A percentile compares a stretch with the other conserved stretches of the same genome.
Conservation (phyloP, 2,329 filamentous ascomycete genomes). For the Trichophyton mentagrophytes region DNA sequence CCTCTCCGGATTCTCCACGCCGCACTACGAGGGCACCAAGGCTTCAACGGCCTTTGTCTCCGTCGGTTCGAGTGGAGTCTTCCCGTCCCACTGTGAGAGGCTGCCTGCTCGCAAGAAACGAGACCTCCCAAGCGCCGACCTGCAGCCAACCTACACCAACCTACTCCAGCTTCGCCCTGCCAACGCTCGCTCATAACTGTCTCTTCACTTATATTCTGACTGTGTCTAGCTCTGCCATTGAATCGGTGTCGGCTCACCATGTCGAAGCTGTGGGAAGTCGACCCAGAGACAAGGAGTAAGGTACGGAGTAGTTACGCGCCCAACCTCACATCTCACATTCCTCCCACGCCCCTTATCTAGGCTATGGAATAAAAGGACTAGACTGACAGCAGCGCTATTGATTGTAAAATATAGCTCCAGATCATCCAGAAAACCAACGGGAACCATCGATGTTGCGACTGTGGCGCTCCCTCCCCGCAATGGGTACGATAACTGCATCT, state of each 20-base stretch:
- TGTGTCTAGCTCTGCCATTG: not conserved
- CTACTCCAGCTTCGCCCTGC: not conserved
- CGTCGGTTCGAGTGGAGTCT: conserved; percentile 1
- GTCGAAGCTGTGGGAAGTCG: conserved; percentile 94
- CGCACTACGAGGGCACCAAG: not conserved
- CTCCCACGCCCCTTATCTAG: not conserved
- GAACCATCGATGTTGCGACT: conserved; percentile 90
- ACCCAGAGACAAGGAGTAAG: conserved; percentile 93
- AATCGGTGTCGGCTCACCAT: conserved; percentile 13
- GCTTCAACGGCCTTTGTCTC: not conserved
- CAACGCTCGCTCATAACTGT: not conserved
- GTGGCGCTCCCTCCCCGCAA: conserved; percentile 88
- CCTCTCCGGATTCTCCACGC: not conserved
- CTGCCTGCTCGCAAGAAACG: not conserved
- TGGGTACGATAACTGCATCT: conserved; percentile 51
- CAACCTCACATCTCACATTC: not conserved
- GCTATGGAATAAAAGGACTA: not conserved
- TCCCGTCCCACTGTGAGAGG: not conserved
- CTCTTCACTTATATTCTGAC: not conserved
- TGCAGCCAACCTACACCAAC: not conserved
- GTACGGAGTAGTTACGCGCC: conserved; percentile 35
- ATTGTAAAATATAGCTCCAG: conserved; percentile 50
- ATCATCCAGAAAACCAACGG: conserved; percentile 80
- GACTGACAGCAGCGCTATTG: not conserved
- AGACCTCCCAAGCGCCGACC: not conserved